A percentile compares a stretch with the other conserved stretches of the same genome.
Evolutionary conservation across 345 rosid species (phyloP).

Genomic region (Linum lewisii): DNA sequence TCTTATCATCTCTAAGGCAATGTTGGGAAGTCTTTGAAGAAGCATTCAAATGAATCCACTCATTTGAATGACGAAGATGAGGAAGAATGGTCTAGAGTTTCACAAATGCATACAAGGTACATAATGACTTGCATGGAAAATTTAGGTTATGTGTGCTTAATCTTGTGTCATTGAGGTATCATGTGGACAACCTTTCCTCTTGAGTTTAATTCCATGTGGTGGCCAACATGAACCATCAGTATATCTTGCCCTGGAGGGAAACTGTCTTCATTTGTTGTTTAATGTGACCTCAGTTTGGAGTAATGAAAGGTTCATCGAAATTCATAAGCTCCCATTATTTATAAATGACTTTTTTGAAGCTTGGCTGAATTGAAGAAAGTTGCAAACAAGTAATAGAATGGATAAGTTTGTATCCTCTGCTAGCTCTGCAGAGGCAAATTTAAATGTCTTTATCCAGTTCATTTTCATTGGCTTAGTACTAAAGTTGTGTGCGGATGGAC

Average conservation of each 20-base stretch:
- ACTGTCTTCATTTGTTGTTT: background rate
- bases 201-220: no score
- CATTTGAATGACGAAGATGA: conserved; percentile 34
- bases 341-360: no score
- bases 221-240: background rate
- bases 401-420: no score
- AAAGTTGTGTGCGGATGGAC: background rate
- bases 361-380: no score
- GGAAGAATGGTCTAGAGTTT: conserved; percentile 57
- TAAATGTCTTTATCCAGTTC: no score
- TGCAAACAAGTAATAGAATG: no score
- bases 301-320: background rate
- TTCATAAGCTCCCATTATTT: background rate
- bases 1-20: conserved; percentile 7
- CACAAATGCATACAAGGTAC: conserved; percentile 62
- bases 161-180: background rate
- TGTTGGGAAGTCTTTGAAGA: conserved; percentile 16
- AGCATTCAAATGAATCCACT: conserved; percentile 22
- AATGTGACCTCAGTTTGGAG: background rate
- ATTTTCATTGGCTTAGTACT: no score
- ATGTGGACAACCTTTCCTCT: background rate
- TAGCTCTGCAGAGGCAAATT: no score
- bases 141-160: background rate
- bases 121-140: background rate
- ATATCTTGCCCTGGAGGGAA: background rate